phyloP scores from a whole-genome alignment of 192 early-diverging fungal genomes.

The Phlyctochytrium arcticum region DNA sequence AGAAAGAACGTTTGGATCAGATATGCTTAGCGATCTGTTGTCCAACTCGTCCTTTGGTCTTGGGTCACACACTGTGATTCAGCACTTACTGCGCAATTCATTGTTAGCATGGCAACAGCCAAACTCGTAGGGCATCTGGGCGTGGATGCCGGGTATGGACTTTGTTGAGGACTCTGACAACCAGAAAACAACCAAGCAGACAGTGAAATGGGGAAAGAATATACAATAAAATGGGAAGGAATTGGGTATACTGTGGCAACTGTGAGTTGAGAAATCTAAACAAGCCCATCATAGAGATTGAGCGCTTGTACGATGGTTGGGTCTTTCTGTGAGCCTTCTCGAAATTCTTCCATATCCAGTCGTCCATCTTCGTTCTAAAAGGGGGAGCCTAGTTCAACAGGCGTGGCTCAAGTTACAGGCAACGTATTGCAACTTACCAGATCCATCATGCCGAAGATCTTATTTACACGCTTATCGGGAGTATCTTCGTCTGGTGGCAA shows the following conservation, averaged over 20 bases:
- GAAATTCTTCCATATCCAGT: constrained; percentile 82
- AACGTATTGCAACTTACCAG: constrained; percentile 36
- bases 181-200: too few species aligned
- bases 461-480: constrained; percentile 83
- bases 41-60: too few species aligned
- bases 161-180: too few species aligned
- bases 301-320: constrained; percentile 84
- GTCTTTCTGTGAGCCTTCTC: constrained; percentile 82
- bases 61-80: too few species aligned
- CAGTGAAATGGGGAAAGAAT: background rate
- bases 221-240: background rate
- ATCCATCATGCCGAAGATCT: constrained; percentile 87
- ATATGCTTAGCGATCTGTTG: too few species aligned
- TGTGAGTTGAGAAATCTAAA: constrained; percentile 36
- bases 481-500: constrained; percentile 89
- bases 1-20: too few species aligned
- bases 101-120: too few species aligned
- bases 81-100: too few species aligned
- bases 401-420: background rate
- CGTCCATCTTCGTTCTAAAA: constrained; percentile 71
- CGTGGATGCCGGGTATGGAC: too few species aligned
- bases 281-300: constrained; percentile 79
- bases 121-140: too few species aligned
- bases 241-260: background rate
- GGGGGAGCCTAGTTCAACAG: background rate